A percentile compares a stretch with the other conserved stretches of the same genome.
Conservation (phyloP, 768 basidiomycete genomes). For the Xerocomellus intermedius region DNA sequence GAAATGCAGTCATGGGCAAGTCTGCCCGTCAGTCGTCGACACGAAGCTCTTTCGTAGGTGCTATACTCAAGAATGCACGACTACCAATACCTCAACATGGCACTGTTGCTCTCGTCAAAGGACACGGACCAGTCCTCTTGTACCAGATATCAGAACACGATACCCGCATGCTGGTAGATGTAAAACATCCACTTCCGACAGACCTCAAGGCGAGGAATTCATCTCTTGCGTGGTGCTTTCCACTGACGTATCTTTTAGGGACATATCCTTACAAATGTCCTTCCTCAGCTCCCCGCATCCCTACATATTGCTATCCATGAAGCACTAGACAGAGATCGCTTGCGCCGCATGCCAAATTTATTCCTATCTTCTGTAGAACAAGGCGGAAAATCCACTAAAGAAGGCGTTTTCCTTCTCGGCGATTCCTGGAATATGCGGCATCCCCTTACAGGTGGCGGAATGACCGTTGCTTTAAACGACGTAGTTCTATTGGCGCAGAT, state of each 20-base stretch:
- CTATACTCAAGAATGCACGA: slow-evolving; percentile 72
- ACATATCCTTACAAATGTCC: slow-evolving; percentile 68
- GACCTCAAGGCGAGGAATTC: slow-evolving; percentile 62
- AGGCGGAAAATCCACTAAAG: slow-evolving; percentile 44
- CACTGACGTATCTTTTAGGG: slow-evolving; percentile 36
- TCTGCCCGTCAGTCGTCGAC: slow-evolving; percentile 49
- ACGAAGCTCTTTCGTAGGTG: slow-evolving; percentile 81
- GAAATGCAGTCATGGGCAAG: slow-evolving; percentile 60
- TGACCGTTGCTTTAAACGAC: slow-evolving; percentile 94
- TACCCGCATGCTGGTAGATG: slow-evolving; percentile 91
- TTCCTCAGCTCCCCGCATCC: slow-evolving; percentile 77
- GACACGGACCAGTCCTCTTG: slow-evolving; percentile 82
- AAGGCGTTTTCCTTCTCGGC: slow-evolving; percentile 82
- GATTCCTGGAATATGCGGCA: slow-evolving; percentile 99
- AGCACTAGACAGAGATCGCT: slow-evolving; percentile 75
- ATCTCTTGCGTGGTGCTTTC: not conserved
- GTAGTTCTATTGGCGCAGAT: slow-evolving; percentile 70
- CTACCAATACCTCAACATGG: slow-evolving; percentile 78
- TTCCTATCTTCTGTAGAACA: slow-evolving; percentile 84
- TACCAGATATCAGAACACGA: slow-evolving; percentile 90
- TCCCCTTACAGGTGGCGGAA: slow-evolving; percentile 95
- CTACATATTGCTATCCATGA: slow-evolving; percentile 62
- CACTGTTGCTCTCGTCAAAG: slow-evolving; percentile 79
- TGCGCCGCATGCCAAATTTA: slow-evolving; percentile 93
- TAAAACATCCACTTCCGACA: slow-evolving; percentile 78